Evolutionary conservation across 495 filamentous ascomycete genomes (phyloP).

Genomic region (Xylaria cubensis): DNA sequence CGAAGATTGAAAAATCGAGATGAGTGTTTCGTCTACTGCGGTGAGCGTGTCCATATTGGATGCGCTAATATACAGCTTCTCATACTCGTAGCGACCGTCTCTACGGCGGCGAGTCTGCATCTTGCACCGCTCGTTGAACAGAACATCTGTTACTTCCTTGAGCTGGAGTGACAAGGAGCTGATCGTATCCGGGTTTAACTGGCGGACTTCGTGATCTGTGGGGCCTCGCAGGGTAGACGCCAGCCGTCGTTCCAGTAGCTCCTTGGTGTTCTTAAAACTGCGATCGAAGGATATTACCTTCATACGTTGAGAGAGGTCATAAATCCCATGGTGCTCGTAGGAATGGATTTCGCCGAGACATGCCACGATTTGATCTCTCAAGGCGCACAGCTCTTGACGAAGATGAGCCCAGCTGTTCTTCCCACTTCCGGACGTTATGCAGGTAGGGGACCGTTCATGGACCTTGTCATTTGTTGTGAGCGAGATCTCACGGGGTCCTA

Average conservation of each 20-base stretch:
- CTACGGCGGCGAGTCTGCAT: neutral
- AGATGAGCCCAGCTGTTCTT: conserved; percentile 20
- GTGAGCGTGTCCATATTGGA: conserved; percentile 4
- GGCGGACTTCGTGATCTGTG: conserved; percentile 29
- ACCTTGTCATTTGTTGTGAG: neutral
- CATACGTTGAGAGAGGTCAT: neutral
- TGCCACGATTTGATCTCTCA: conserved; percentile 31
- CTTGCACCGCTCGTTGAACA: neutral
- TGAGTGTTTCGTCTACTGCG: conserved; percentile 1
- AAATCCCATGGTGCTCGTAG: neutral
- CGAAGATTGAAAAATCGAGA: neutral
- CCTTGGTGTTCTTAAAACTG: conserved; percentile 13
- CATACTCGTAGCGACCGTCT: neutral
- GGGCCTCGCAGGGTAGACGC: conserved; percentile 26
- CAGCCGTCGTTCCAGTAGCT: conserved; percentile 14
- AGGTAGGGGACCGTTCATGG: neutral
- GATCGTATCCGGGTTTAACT: conserved; percentile 29
- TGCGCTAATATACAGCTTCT: neutral
- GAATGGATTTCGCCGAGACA: conserved; percentile 16
- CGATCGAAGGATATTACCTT: neutral
- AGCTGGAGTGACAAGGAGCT: conserved; percentile 29
- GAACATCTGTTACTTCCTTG: conserved; percentile 15
- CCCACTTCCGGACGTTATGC: neutral
- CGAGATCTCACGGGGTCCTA: neutral
- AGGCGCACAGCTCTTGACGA: conserved; percentile 28